phyloP scores from a whole-genome alignment of 768 basidiomycete species.

The Collybia nuda region DNA sequence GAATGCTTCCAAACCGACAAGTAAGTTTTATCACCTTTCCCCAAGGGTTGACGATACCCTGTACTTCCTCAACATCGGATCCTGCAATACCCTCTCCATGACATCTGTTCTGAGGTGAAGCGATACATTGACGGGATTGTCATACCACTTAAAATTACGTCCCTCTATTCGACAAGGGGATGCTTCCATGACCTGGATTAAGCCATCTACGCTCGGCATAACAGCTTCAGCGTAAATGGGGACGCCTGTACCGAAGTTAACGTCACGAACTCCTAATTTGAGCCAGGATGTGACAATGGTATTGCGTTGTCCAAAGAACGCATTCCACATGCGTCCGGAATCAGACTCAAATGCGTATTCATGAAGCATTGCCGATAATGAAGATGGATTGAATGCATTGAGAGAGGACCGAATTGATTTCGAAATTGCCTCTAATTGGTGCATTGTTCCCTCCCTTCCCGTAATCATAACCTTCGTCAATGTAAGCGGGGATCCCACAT shows the following conservation, averaged over 20 bases:
- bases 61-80: constrained; percentile 21
- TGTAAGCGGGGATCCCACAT: constrained; percentile 33
- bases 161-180: not conserved
- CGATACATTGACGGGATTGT: constrained; percentile 20
- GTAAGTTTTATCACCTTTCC: no score
- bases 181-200: constrained; percentile 29
- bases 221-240: constrained; percentile 28
- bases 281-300: constrained; percentile 34
- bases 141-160: constrained; percentile 17
- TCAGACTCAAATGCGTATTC: constrained; percentile 28
- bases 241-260: constrained; percentile 29
- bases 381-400: constrained; percentile 19
- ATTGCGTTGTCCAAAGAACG: constrained; percentile 31
- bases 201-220: constrained; percentile 32
- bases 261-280: constrained; percentile 26
- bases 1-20: no score
- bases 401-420: constrained; percentile 25
- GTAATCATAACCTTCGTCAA: constrained; percentile 22
- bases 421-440: constrained; percentile 17
- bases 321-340: constrained; percentile 30
- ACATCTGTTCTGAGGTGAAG: constrained; percentile 20
- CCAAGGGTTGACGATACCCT: not conserved
- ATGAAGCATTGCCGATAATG: constrained; percentile 29
- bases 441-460: constrained; percentile 6
- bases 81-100: constrained; percentile 19